Base-by-base conservation (phyloP, 495 filamentous ascomycete genomes). In the Copromyces sp. region DNA sequence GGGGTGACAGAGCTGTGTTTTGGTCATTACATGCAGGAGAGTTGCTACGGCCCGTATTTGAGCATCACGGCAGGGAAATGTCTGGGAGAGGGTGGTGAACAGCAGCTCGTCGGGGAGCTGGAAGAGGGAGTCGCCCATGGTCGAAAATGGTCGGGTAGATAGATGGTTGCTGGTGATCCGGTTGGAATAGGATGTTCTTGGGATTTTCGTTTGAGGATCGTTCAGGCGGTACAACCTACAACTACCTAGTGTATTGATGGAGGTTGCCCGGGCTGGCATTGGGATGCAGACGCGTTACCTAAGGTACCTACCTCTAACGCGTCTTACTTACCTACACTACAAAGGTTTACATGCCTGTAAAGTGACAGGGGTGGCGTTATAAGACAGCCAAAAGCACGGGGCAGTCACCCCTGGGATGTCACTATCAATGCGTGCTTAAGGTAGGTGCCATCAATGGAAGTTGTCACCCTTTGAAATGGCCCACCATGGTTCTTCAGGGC, bases 21-120 rank as follows among this genome's bases (percentile, higher is more conserved):
- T 53, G 11, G 14, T 80, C 86, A 77, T 71, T 80, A 91, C 90
- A 78, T 83, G 80, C 40, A 93, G 79, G 7, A 93, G 83, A 42
- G 85, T 86, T n/a, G 86, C 84, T 35, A 93, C 83, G 47, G 90
- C 85, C 47, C 86, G 81, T 39, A 87, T 86, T 77, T 94, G 91
- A 32, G 86, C 76, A 37, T 91, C 87, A 73, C 91, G 86, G 75
- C 89, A 91, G 12, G 90, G 89, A 72, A 86, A 87, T 32, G 71
- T 75, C 65, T 80, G 76, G 53, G 77, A 78, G 77, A 92, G 82
- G 73, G 86, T 71, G 71, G 84, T 85, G 72, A 89, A 71, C 78
- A 84, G 47, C 76, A 87, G 74, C 80, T 87, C 86, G 70, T 86
- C 85, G 14, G 86, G 86, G 71, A 86, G 79, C 75, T 83, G 76